Percentiles rank a stretch among this genome's conserved stretches.
These are phyloP conservation scores for Leptographium galeiforme DNA, from an alignment of 2,329 filamentous ascomycete genomes.

Conservation along the genomic window DNA sequence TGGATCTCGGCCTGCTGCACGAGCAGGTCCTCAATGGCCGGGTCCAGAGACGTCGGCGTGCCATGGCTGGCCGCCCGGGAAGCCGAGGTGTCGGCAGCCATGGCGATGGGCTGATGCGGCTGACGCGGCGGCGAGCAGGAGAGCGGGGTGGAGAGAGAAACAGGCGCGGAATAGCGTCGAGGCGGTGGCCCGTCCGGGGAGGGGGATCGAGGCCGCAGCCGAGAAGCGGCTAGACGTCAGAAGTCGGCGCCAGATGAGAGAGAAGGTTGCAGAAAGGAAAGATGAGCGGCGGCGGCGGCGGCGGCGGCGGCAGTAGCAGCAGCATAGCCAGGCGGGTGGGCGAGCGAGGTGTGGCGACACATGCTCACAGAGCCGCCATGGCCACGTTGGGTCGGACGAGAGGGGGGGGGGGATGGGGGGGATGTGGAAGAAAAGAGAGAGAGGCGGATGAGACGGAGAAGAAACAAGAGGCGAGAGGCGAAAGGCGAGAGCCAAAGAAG, in stretches of 20 bases:
- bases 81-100: background rate
- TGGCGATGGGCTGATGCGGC: background rate
- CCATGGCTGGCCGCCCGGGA: conserved; percentile 2
- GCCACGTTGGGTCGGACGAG: background rate
- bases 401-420: too few relatives aligned
- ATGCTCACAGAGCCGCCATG: conserved; percentile 1
- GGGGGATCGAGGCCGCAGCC: background rate
- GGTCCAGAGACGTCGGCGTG: conserved; percentile 23
- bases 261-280: background rate
- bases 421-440: background rate
- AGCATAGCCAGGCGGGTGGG: background rate
- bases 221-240: background rate
- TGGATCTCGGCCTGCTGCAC: conserved; percentile 41
- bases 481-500: background rate
- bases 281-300: background rate
- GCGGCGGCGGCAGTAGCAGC: background rate
- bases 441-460: background rate
- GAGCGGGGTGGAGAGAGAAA: background rate
- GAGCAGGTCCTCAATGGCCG: conserved; percentile 30
- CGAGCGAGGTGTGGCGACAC: background rate
- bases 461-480: background rate
- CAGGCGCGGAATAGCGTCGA: background rate
- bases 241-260: background rate
- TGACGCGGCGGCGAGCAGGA: background rate
- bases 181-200: background rate